phyloP scores from a whole-genome alignment of 1,284 basidiomycete genomes.

The Pseudomicrostroma phylloplanum region DNA sequence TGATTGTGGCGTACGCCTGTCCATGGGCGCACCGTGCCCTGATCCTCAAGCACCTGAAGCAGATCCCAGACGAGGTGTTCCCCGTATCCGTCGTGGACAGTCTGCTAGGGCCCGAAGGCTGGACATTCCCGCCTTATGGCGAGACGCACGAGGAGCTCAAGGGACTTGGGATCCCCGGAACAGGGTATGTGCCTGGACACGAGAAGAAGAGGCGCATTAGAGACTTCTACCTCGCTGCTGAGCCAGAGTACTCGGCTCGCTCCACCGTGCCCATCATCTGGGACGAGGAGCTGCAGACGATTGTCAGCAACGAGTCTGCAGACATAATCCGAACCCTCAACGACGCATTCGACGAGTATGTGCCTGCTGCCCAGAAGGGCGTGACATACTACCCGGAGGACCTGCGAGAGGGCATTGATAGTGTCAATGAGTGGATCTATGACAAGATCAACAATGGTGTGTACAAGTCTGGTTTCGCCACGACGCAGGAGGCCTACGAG shows the following conservation, averaged over 20 bases:
- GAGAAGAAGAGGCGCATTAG: conserved; percentile 62
- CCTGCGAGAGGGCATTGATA: conserved; percentile 67
- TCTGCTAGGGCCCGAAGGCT: conserved; percentile 72
- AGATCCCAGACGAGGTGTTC: conserved; percentile 65
- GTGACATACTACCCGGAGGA: conserved; percentile 62
- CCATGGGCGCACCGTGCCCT: conserved; percentile 89
- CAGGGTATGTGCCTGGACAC: conserved; percentile 42
- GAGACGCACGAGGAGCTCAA: background rate
- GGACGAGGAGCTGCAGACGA: conserved; percentile 81
- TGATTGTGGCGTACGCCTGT: conserved; percentile 49
- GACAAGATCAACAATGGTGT: conserved; percentile 55
- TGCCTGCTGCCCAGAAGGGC: conserved; percentile 28
- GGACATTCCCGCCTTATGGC: conserved; percentile 67
- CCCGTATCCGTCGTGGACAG: conserved; percentile 63
- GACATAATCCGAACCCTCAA: conserved; percentile 81
- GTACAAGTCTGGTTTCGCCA: conserved; percentile 86
- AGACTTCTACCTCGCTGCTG: conserved; percentile 75
- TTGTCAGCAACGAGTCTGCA: conserved; percentile 68
- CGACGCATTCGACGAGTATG: conserved; percentile 49
- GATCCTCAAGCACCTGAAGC: conserved; percentile 83
- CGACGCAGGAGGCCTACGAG: conserved; percentile 73
- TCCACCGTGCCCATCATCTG: conserved; percentile 69
- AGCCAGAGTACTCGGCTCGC: conserved; percentile 55
- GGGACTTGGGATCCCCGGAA: conserved; percentile 27
- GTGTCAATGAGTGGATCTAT: conserved; percentile 73